phyloP scores from a whole-genome alignment of 768 basidiomycete genomes.

The Lactifluus subvellereus region DNA sequence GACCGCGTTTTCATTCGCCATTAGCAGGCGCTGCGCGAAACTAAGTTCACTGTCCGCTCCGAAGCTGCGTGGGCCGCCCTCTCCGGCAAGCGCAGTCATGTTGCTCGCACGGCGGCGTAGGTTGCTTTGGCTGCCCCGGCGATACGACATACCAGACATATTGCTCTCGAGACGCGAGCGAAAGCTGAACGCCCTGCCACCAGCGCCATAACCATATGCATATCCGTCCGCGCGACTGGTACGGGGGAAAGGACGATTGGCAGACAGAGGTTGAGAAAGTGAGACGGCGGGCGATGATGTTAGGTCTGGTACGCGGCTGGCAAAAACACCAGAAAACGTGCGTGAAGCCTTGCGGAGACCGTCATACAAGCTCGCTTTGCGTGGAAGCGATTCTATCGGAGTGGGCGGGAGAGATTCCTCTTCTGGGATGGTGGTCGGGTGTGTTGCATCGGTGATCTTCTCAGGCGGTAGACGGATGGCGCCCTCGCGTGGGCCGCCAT shows the following conservation, averaged over 20 bases:
- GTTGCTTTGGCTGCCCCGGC: slow-evolving; percentile 50
- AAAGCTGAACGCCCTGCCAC: slow-evolving; percentile 34
- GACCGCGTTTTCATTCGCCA: slow-evolving; percentile 93
- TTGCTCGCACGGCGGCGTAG: slow-evolving; percentile 48
- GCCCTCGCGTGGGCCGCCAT: slow-evolving; percentile 85
- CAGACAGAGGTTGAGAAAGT: slow-evolving; percentile 33
- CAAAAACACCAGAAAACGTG: slow-evolving; percentile 55
- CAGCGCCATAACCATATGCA: slow-evolving; percentile 65
- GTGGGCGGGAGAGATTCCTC: slow-evolving; percentile 48
- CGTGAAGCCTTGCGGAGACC: slow-evolving; percentile 36
- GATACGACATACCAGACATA: slow-evolving; percentile 29
- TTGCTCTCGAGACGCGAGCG: slow-evolving; percentile 20
- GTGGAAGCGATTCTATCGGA: slow-evolving; percentile 33
- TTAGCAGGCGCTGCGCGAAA: slow-evolving; percentile 80
- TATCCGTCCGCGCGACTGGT: slow-evolving; percentile 65
- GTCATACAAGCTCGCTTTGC: slow-evolving; percentile 12
- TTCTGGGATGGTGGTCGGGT: slow-evolving; percentile 54
- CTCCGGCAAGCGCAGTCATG: slow-evolving; percentile 29
- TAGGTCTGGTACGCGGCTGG: slow-evolving; percentile 44
- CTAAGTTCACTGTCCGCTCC: slow-evolving; percentile 55
- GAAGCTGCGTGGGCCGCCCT: slow-evolving; percentile 36
- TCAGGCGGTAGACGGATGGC: slow-evolving; percentile 79
- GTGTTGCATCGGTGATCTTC: slow-evolving; percentile 43
- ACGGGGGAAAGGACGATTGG: slow-evolving; percentile 45
- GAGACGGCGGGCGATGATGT: slow-evolving; percentile 31